Base-by-base conservation (phyloP, 192 early-diverging fungal species). In the Chytriomyces sp. region DNA sequence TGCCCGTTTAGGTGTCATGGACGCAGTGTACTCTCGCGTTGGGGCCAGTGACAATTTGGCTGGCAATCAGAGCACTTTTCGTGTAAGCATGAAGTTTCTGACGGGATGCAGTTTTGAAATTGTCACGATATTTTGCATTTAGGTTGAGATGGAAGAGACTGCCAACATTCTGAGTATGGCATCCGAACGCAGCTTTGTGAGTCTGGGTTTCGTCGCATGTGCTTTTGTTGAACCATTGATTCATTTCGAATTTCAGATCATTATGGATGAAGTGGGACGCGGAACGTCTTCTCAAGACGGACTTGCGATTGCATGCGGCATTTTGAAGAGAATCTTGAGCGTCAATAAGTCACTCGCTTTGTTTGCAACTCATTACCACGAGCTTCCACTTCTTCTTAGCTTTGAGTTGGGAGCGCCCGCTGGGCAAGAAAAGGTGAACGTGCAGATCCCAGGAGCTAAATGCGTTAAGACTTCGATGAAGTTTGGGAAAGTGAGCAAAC, bases 301-400 rank as follows among this genome's bases (percentile, higher is more conserved):
- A 0, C 66, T 86, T 1, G 86, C 90, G 0, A 80, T 93, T n/a
- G 92, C 91, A 7, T 82, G 84, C 55, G 84, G 89, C 0, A 85
- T 90, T 0, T 52, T 93, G 1, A 58, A 80, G 17, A 73, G 92
- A 74, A 75, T 93, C 5, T 78, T 88, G 12, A 14, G 37, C 8
- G 68, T 79, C 8, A 82, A 84, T 19, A 41, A 80, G 4, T 83
- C 85, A 1, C 82, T 87, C 8, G 82, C 78, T 0, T 54, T 94
- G 30, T 95, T 95, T 82, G 91, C 92, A 22, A 93, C 93, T 0
- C 93, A 95, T 76, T 93, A 90, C 67, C 89, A 92, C 14, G 87
- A 88, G 3, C 72, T 95, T 5, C 84, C 82, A 0, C 64, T 72
- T n/a, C 34, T 75, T 26, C 49, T 82, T 3, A 32, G 12, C 14